Conservation (phyloP, 768 basidiomycete species). For the Boletus bicolor region DNA sequence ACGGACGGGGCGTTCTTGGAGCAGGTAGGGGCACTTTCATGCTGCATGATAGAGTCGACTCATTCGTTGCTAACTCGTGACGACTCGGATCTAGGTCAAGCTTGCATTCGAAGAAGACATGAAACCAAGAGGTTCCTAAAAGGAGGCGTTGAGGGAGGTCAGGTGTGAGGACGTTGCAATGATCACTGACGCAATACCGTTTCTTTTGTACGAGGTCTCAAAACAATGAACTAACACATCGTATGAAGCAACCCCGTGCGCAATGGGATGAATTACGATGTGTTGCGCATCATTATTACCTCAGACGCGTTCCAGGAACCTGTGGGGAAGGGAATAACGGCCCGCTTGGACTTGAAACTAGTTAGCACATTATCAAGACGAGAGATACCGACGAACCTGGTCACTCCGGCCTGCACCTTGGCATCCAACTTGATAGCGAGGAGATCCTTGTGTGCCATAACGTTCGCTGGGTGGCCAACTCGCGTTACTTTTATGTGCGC, state of each 20-base stretch:
- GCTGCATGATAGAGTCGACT: neutral
- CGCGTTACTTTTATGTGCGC: constrained; percentile 56
- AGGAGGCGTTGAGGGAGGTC: too few species aligned
- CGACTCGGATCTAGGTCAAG: constrained; percentile 38
- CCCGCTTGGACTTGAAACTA: neutral
- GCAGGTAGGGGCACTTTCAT: constrained; percentile 38
- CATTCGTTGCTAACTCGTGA: neutral
- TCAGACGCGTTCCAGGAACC: neutral
- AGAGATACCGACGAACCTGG: constrained; percentile 39
- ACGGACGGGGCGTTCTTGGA: constrained; percentile 63
- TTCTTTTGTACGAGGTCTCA: neutral
- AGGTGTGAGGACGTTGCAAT: neutral
- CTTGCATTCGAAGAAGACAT: constrained; percentile 48
- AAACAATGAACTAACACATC: too few species aligned
- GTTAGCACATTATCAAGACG: neutral
- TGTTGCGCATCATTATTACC: neutral
- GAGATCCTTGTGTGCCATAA: constrained; percentile 69
- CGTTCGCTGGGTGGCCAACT: constrained; percentile 94
- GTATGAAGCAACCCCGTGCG: too few species aligned
- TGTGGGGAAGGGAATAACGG: neutral
- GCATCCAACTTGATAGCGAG: constrained; percentile 69
- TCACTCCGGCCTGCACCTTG: constrained; percentile 67
- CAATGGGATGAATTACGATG: neutral
- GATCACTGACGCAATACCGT: neutral
- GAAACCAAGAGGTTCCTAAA: constrained; percentile 10